These are phyloP conservation scores for Penicillium crystallinum DNA, from an alignment of 495 filamentous ascomycete species.

Conservation along the genomic window DNA sequence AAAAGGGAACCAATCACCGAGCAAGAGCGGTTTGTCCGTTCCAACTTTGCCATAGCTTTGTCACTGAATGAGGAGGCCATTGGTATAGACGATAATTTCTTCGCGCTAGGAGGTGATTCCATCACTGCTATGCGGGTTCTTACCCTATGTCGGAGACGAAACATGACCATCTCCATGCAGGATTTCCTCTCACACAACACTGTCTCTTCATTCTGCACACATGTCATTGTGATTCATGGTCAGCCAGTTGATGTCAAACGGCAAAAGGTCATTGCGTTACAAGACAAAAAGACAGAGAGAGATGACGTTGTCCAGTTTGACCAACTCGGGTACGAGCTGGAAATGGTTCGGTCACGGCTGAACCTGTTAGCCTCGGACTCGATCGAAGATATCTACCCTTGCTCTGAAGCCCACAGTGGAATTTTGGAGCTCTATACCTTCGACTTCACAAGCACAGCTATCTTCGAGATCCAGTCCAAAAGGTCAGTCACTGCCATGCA, in stretches of 20 bases:
- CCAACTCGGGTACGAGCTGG: neutral
- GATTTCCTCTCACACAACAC: neutral
- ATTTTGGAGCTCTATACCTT: neutral
- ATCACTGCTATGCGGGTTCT: slow-evolving; percentile 10
- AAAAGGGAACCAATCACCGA: neutral
- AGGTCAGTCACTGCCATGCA: neutral
- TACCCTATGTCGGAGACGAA: neutral
- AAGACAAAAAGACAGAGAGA: neutral
- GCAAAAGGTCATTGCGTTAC: neutral
- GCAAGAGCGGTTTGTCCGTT: slow-evolving; percentile 4
- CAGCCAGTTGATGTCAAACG: neutral
- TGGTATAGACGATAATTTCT: slow-evolving; percentile 18
- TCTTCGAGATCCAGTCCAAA: neutral
- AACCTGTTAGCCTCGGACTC: neutral
- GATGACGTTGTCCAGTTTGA: neutral
- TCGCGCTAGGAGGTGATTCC: slow-evolving; percentile 23
- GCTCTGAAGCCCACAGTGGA: neutral
- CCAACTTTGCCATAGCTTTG: neutral
- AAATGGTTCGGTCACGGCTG: neutral
- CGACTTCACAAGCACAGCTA: neutral
- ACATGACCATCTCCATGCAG: neutral
- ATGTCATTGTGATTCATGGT: neutral
- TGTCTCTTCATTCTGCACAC: neutral
- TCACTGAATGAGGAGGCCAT: neutral
- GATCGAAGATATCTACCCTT: neutral